These are phyloP conservation scores for Alternaria sp. DNA, from an alignment of 2,329 filamentous ascomycete genomes.

Conservation along the genomic window DNA sequence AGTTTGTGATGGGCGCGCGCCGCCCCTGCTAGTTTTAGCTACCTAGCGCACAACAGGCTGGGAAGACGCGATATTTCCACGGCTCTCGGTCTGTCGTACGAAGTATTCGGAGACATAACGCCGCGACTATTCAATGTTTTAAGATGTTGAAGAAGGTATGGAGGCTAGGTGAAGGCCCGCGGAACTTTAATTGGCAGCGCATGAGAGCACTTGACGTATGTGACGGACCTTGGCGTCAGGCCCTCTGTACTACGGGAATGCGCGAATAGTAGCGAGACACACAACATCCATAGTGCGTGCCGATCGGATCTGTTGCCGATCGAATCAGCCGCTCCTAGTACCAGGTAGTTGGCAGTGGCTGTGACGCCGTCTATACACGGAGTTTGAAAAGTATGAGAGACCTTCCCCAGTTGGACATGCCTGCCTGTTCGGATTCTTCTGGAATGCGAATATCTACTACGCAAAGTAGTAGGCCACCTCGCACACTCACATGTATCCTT, in stretches of 20 bases:
- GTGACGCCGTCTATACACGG: not conserved
- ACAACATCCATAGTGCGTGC: not conserved
- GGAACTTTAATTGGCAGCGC: not conserved
- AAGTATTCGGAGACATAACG: not conserved
- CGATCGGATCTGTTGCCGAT: not conserved
- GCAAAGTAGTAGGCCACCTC: not conserved
- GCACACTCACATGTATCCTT: not conserved
- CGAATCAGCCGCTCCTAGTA: not conserved
- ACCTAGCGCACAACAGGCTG: not conserved
- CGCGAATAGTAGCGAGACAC: not conserved
- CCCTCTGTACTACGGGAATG: not conserved
- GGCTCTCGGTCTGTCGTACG: not conserved
- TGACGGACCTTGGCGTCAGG: not conserved
- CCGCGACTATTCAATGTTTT: not conserved
- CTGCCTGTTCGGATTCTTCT: not conserved
- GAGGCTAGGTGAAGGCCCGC: not conserved
- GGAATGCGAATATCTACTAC: not conserved
- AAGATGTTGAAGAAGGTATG: not conserved
- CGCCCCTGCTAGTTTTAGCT: not conserved
- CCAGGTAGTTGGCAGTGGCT: not conserved
- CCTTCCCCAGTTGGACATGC: not conserved
- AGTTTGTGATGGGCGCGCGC: not conserved
- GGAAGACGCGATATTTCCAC: not conserved
- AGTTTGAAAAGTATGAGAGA: not conserved
- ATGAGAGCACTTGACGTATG: not conserved